Conservation (phyloP, 768 basidiomycete genomes). For the Boletus reticuloceps region DNA sequence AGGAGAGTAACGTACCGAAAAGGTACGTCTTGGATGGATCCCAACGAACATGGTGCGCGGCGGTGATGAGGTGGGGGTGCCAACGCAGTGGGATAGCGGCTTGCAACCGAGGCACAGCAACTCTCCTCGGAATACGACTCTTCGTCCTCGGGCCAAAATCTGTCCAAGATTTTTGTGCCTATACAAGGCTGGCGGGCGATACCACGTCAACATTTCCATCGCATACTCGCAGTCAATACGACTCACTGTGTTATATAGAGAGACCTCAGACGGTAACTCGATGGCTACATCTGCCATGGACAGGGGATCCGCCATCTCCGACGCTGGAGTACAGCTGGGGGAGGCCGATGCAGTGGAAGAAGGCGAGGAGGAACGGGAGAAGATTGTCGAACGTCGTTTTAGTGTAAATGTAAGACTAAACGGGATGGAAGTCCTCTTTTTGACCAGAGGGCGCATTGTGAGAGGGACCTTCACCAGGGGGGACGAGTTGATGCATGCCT, state of each 20-base stretch:
- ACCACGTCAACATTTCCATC: constrained; percentile 8
- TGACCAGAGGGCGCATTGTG: constrained; percentile 22
- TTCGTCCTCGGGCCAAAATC: constrained; percentile 34
- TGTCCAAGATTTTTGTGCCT: constrained; percentile 29
- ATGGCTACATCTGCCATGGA: not conserved
- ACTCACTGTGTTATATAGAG: constrained; percentile 15
- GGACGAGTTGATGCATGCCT: constrained; percentile 25
- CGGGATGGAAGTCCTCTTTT: constrained; percentile 26
- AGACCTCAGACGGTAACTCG: not conserved
- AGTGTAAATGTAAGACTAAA: constrained; percentile 12
- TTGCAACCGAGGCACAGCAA: constrained; percentile 2
- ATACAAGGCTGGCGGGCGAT: constrained; percentile 20
- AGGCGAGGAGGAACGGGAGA: constrained; percentile 15
- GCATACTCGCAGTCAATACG: not conserved
- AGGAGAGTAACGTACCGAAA: constrained; percentile 13
- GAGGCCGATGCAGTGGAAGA: constrained; percentile 3
- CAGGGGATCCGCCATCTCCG: constrained; percentile 24
- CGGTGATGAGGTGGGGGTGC: constrained; percentile 31
- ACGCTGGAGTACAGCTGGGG: constrained; percentile 9
- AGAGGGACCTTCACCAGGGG: constrained; percentile 27
- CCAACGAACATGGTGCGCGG: constrained; percentile 19
- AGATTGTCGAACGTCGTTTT: constrained; percentile 28
- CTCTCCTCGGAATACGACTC: constrained; percentile 17
- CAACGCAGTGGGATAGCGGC: constrained; percentile 17
- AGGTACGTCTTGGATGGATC: constrained; percentile 5